These are phyloP conservation scores for Chlorophyllum brunneum DNA, from an alignment of 768 basidiomycete genomes.

Conservation along the genomic window DNA sequence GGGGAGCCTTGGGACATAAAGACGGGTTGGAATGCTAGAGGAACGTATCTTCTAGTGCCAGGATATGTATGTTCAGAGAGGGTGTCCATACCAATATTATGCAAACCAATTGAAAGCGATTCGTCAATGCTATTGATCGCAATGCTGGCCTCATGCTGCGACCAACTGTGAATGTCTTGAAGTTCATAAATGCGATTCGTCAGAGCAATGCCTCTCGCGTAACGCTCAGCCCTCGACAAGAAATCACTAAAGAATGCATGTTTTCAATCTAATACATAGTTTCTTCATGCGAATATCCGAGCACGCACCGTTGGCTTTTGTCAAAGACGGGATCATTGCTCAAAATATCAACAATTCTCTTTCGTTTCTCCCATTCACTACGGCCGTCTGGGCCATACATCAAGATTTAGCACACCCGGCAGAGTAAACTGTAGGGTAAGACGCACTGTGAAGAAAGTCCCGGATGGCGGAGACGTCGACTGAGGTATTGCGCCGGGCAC, in stretches of 20 bases:
- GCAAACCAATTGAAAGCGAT: conserved; percentile 38
- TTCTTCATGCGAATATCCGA: not conserved
- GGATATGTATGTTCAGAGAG: conserved; percentile 13
- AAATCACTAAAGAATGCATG: conserved; percentile 38
- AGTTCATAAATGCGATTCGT: conserved; percentile 58
- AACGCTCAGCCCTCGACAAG: conserved; percentile 53
- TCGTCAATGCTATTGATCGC: conserved; percentile 54
- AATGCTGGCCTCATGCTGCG: conserved; percentile 37
- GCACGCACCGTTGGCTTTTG: conserved; percentile 47
- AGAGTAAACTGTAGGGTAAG: not conserved
- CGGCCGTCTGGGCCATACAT: conserved; percentile 37
- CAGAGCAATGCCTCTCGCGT: conserved; percentile 50
- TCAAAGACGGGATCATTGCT: conserved; percentile 56
- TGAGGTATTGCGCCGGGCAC: conserved; percentile 40
- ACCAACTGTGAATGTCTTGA: conserved; percentile 51
- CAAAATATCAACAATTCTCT: conserved; percentile 41
- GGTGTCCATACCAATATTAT: conserved; percentile 32
- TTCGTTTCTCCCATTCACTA: conserved; percentile 45
- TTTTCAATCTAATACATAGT: not conserved
- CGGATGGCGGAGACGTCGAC: conserved; percentile 41
- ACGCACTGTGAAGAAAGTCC: conserved; percentile 49
- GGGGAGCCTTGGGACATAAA: conserved; percentile 58
- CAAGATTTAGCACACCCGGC: not conserved
- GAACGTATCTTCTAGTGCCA: not conserved
- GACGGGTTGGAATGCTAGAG: conserved; percentile 63